Conservation (phyloP, 2,329 filamentous ascomycete genomes). For the Botrytis tulipae region DNA sequence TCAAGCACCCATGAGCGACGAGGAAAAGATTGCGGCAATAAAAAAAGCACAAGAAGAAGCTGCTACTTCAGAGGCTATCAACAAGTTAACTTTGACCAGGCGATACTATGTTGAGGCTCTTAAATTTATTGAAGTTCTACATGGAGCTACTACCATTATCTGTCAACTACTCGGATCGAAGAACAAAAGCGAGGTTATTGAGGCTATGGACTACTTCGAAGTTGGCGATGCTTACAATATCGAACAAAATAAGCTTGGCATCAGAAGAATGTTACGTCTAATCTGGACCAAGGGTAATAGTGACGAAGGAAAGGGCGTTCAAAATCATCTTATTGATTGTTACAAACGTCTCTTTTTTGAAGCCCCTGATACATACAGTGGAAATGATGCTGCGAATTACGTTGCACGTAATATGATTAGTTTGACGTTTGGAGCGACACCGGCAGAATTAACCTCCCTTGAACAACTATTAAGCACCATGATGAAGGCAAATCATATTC, state of each 20-base stretch:
- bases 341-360: conserved; percentile 97
- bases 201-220: conserved; percentile 98
- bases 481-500: conserved; percentile 90
- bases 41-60: conserved; percentile 83
- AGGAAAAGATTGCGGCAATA: conserved; percentile 69
- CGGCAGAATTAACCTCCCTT: conserved; percentile 89
- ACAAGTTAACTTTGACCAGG: conserved; percentile 81
- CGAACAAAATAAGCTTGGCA: conserved; percentile 87
- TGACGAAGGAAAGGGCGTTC: conserved; percentile 97
- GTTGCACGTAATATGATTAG: conserved; percentile 99
- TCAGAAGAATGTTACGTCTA: conserved; percentile 89
- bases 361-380: conserved; percentile 81
- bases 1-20: conserved; percentile 65
- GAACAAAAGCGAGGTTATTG: conserved; percentile 98
- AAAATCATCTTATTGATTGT: conserved; percentile 93
- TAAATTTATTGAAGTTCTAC: conserved; percentile 88
- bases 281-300: conserved; percentile 99
- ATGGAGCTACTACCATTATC: conserved; percentile 75
- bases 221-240: conserved; percentile 95
- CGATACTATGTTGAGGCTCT: conserved; percentile 93
- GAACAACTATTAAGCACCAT: conserved; percentile 95
- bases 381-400: conserved; percentile 91
- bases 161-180: conserved; percentile 87
- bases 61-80: conserved; percentile 83
- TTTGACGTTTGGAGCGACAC: conserved; percentile 91